A percentile compares a stretch with the other conserved stretches of the same genome.
Conservation (phyloP, 495 filamentous ascomycete genomes). For the Cairneyella variabilis region DNA sequence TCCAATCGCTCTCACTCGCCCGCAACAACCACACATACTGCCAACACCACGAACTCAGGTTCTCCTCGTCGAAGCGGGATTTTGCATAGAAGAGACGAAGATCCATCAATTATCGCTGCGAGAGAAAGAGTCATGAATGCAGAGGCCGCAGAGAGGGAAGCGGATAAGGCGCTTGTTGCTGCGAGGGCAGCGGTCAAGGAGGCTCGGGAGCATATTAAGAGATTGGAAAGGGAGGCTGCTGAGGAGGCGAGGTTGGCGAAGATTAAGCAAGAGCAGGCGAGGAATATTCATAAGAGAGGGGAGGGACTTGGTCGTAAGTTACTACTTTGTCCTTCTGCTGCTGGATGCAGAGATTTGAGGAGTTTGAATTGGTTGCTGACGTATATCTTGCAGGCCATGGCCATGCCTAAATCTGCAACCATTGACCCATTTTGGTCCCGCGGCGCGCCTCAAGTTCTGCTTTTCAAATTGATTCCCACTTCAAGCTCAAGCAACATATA, state of each 20-base stretch:
- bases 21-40: constrained; percentile 25
- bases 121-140: constrained; percentile 54
- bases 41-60: constrained; percentile 28
- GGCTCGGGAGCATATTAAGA: constrained; percentile 58
- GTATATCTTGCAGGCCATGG: too few species aligned
- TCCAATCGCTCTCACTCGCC: constrained; percentile 38
- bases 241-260: constrained; percentile 59
- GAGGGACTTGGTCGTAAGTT: constrained; percentile 60
- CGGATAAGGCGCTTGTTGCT: constrained; percentile 54
- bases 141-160: constrained; percentile 57
- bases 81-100: constrained; percentile 39
- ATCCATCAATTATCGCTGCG: constrained; percentile 55
- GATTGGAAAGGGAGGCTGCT: constrained; percentile 57
- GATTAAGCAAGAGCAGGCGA: constrained; percentile 64
- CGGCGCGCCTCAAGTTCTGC: too few species aligned
- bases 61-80: constrained; percentile 12
- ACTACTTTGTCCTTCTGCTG: too few species aligned
- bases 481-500: too few species aligned
- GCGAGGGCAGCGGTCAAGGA: constrained; percentile 54
- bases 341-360: too few species aligned
- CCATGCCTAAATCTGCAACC: too few species aligned
- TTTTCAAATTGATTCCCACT: too few species aligned
- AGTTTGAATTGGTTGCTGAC: too few species aligned
- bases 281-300: constrained; percentile 59
- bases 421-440: too few species aligned